A percentile compares a stretch with the other conserved stretches of the same genome.
These are phyloP conservation scores for Wickerhamomyces chambardii DNA, from an alignment of 805 yeast species.

Conservation along the genomic window DNA sequence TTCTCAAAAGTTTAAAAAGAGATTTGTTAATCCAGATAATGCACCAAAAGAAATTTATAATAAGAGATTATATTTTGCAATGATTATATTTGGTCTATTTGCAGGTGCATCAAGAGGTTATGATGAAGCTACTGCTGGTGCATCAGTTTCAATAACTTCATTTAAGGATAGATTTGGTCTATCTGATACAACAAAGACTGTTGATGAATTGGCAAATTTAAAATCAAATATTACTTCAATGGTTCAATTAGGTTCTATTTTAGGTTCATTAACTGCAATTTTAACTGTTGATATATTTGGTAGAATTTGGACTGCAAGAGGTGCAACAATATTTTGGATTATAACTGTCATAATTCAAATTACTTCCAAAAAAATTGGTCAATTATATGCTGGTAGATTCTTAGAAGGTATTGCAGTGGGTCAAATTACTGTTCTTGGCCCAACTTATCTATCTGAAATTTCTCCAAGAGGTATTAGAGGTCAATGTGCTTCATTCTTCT, in stretches of 20 bases:
- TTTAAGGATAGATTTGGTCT: conserved; percentile 36
- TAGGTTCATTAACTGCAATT: conserved; percentile 41
- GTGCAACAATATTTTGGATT: conserved; percentile 32
- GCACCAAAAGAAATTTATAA: conserved; percentile 39
- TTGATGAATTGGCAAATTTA: conserved; percentile 30
- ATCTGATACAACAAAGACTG: conserved; percentile 25
- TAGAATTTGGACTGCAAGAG: conserved; percentile 37
- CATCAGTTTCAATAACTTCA: conserved; percentile 32
- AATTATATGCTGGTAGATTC: conserved; percentile 45
- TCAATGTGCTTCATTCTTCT: conserved; percentile 39
- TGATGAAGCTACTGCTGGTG: conserved; percentile 46
- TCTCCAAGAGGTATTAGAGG: conserved; percentile 47
- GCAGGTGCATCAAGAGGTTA: conserved; percentile 46
- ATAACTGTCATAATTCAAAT: conserved; percentile 39
- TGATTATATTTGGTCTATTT: conserved; percentile 41
- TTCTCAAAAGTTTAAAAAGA: too few relatives aligned
- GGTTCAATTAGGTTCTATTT: conserved; percentile 50
- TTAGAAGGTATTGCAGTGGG: conserved; percentile 49
- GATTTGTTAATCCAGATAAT: too few relatives aligned
- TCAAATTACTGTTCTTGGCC: conserved; percentile 48
- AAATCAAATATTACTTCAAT: conserved; percentile 46
- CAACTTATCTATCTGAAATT: conserved; percentile 43
- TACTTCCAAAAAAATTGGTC: conserved; percentile 35
- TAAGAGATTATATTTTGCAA: conserved; percentile 32
- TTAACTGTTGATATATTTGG: conserved; percentile 42